These are phyloP conservation scores for Fusarium transvaalense DNA, from an alignment of 2,329 filamentous ascomycete species.

Conservation along the genomic window DNA sequence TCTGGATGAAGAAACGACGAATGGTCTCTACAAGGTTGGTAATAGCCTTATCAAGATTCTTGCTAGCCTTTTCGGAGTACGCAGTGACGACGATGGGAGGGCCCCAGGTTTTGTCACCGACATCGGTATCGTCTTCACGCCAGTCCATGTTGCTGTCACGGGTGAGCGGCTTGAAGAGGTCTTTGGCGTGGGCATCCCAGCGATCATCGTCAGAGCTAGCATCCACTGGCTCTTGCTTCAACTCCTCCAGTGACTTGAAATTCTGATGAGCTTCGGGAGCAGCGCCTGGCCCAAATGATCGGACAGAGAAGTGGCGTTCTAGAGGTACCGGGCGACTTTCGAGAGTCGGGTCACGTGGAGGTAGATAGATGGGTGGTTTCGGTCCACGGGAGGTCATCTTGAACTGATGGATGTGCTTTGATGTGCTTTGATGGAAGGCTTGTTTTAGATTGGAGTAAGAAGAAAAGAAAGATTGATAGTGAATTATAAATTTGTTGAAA, in stretches of 20 bases:
- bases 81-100: conserved; percentile 7
- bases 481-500: neutral
- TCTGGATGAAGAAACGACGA: conserved; percentile 8
- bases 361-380: neutral
- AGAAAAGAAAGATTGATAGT: rapidly evolving
- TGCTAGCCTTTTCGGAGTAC: conserved; percentile 8
- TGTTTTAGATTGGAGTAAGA: neutral
- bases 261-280: neutral
- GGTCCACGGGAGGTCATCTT: conserved; percentile 6
- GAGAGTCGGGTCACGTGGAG: conserved; percentile 1
- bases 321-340: conserved; percentile 5
- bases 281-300: conserved; percentile 4
- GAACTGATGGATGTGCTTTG: neutral
- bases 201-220: neutral
- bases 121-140: neutral
- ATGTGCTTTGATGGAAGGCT: neutral
- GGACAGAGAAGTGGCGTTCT: conserved; percentile 4
- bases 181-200: neutral
- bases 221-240: neutral
- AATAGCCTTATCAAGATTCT: conserved; percentile 4
- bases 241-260: neutral
- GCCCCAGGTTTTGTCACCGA: conserved; percentile 9
- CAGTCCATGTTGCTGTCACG: neutral
- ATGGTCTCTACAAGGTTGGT: conserved; percentile 9
- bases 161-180: neutral